phyloP scores from a whole-genome alignment of 345 rosid species.

The Sisymbrium altissimum region DNA sequence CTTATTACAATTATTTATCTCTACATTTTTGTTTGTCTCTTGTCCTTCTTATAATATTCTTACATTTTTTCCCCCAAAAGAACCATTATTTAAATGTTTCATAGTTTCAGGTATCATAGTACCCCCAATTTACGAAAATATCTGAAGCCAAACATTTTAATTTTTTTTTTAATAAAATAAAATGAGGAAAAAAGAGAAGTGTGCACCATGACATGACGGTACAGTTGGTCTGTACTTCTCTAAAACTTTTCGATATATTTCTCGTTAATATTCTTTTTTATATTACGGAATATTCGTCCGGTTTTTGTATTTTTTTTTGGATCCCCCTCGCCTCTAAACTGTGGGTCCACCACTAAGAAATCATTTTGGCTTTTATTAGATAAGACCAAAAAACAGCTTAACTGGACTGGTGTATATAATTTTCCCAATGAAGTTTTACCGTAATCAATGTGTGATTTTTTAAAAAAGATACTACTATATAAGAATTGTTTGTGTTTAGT shows the following conservation, averaged over 20 bases:
- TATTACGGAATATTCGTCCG: conserved; percentile 12
- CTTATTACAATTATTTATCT: conserved; percentile 10
- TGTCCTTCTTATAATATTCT: no score
- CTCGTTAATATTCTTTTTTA: conserved; percentile 1
- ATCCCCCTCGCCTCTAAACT: background rate
- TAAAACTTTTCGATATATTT: background rate
- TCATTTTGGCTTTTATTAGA: conserved; percentile 6
- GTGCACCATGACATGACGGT: conserved; percentile 22
- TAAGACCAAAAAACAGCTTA: background rate
- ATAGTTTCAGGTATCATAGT: conserved; percentile 6
- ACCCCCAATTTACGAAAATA: conserved; percentile 7
- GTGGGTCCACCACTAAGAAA: conserved; percentile 8
- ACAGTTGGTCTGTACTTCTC: conserved; percentile 30
- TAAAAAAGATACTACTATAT: no score
- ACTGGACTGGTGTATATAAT: background rate
- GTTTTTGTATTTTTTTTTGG: background rate
- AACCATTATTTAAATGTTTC: background rate
- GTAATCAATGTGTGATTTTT: background rate
- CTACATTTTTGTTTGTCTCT: background rate
- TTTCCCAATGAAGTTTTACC: background rate
- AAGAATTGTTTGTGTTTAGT: background rate
- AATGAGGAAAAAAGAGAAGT: background rate
- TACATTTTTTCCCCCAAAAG: no score
- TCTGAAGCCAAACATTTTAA: background rate
- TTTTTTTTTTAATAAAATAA: background rate